Evolutionary conservation across 495 filamentous ascomycete species (phyloP), one percentile per base, ranked within the genome.

Genomic region (Podospora pseudoanserina): DNA sequence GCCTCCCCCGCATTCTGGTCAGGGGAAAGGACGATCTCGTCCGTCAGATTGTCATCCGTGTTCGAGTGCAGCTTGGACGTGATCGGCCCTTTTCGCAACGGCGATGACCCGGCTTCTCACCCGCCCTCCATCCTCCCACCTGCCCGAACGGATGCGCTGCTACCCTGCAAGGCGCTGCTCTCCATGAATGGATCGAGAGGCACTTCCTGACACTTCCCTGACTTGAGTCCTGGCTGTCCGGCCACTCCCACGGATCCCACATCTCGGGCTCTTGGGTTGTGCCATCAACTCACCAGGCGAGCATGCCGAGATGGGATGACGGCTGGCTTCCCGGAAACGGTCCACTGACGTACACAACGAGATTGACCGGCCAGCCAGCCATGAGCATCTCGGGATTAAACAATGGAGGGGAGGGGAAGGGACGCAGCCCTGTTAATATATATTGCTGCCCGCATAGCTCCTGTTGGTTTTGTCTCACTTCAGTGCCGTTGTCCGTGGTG

Each of bases 51-150:
- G 39, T 49, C 39, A 49, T 49, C 39, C 39, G 39, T 11, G 13
- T 49, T 49, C 39, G 2, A 7, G n/a, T 18, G 23, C 55, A 58
- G 55, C 55, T 58, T 58, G 55, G 55, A 57, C 16, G 57, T 30
- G 69, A 71, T 68, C 67, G 66, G 67, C 62, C 69, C 69, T 68
- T 71, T 64, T 68, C 57, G 28, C 28, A 44, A 55, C 39, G 4
- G n/a, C 55, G 19, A 58, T 58, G 55, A 58, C 55, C 55, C 55
- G 55, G 55, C 57, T 44, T 16, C 3, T 27, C 15, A 53, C 26
- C 56, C 62, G 54, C 60, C 15, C 11, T 53, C 23, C n/a, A 23
- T 19, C 53, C 16, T 11, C 23, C 20, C 20, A 9, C 55, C 13
- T 57, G 55, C 58, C 26, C 53, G 49, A 26, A 3, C 4, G 13